These are phyloP conservation scores for Przewalskia tangutica DNA, from an alignment of 257 asterid genomes.

Conservation along the genomic window DNA sequence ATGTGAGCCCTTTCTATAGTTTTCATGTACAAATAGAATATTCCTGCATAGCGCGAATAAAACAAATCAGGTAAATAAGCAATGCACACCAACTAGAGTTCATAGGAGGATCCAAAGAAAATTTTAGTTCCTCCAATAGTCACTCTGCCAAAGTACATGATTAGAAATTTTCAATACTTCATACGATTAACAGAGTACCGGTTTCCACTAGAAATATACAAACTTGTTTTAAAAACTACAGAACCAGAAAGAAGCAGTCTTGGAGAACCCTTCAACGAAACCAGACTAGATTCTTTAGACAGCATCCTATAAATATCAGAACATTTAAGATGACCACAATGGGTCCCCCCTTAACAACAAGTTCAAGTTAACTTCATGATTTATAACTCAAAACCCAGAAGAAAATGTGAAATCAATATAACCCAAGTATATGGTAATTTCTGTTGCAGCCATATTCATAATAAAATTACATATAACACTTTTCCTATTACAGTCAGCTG, in stretches of 20 bases:
- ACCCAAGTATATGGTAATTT: background rate
- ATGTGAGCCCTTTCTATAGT: slow-evolving; percentile 97
- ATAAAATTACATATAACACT: background rate
- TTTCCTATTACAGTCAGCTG: background rate
- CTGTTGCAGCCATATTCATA: background rate
- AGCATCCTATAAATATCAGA: background rate
- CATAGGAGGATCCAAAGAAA: background rate
- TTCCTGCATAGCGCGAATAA: slow-evolving; percentile 41
- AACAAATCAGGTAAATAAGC: background rate
- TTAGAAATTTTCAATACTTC: background rate
- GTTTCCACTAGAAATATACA: background rate
- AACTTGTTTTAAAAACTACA: background rate
- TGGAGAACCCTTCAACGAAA: background rate
- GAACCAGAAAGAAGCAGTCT: background rate
- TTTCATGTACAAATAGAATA: slow-evolving; percentile 89
- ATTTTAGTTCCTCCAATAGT: background rate
- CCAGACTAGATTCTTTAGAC: background rate
- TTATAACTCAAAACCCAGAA: background rate
- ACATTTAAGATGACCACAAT: background rate
- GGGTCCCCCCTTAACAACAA: background rate
- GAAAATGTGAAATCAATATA: background rate
- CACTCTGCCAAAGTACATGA: background rate
- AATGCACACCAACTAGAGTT: too few species aligned
- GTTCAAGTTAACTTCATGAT: background rate
- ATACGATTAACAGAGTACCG: background rate